phyloP scores from a whole-genome alignment of 768 basidiomycete species.

The Lentinula lateritia region DNA sequence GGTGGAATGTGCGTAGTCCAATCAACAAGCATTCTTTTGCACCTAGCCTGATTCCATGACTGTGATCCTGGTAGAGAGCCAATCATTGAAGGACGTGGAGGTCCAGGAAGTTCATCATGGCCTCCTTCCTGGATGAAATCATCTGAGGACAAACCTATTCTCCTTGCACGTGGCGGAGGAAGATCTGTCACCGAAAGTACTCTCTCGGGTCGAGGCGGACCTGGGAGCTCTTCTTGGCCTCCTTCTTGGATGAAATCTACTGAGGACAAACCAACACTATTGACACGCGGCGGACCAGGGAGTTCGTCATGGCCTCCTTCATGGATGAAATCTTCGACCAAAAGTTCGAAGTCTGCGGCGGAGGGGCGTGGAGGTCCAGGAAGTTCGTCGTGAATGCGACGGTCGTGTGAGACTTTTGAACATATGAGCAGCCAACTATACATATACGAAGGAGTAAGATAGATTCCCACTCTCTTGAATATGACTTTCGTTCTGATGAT shows the following conservation, averaged over 20 bases:
- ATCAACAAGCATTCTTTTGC: not conserved
- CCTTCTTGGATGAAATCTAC: conserved; percentile 1
- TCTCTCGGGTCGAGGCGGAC: not conserved
- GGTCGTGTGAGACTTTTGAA: not conserved
- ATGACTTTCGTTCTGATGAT: not conserved
- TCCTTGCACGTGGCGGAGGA: not conserved
- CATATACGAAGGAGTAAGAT: not conserved
- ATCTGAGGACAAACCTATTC: not conserved
- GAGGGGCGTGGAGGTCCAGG: not conserved
- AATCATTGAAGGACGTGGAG: not conserved
- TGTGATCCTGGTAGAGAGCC: not conserved
- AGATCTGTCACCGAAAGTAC: not conserved
- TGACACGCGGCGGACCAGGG: not conserved
- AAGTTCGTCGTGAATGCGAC: not conserved
- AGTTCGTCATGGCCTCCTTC: not conserved
- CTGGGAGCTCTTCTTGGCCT: conserved; percentile 1
- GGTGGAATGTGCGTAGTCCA: not conserved
- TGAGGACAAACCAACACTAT: not conserved
- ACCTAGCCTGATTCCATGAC: not conserved
- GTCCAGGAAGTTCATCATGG: not conserved
- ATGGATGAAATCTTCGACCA: not conserved
- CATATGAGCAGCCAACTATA: not conserved
- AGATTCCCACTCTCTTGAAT: not conserved
- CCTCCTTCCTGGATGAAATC: not conserved
- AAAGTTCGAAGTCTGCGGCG: not conserved